A percentile compares a stretch with the other conserved stretches of the same genome.
phyloP scores from a whole-genome alignment of 768 basidiomycete genomes.

The Panaeolus cyanescens region DNA sequence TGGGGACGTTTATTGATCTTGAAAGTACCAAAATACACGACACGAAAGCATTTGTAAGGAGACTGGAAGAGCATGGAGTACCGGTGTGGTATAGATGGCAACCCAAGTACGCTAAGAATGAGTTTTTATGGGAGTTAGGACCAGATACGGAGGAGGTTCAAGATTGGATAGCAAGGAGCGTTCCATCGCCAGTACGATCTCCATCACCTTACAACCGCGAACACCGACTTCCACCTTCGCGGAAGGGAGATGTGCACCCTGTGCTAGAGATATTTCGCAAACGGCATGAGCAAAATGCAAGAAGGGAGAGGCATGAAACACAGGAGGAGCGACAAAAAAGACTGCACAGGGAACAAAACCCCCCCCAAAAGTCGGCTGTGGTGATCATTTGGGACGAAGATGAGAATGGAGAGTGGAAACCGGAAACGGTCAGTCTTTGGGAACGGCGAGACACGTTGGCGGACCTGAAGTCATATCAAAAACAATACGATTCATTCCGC shows the following conservation, averaged over 20 bases:
- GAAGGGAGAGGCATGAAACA: background rate
- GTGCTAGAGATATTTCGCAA: background rate
- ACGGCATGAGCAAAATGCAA: background rate
- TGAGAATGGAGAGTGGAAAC: conserved; percentile 4
- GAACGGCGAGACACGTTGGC: conserved; percentile 4
- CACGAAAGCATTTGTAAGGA: too few relatives aligned
- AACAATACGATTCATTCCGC: conserved; percentile 5
- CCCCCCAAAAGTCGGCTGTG: background rate
- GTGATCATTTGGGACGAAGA: conserved; percentile 9
- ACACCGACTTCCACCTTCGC: too few relatives aligned
- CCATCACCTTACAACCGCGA: too few relatives aligned
- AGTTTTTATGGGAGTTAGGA: background rate
- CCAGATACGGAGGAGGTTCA: background rate
- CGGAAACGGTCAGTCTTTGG: background rate
- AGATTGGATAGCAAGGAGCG: background rate
- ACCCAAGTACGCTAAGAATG: too few relatives aligned
- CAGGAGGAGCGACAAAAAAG: background rate
- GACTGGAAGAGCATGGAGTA: too few relatives aligned
- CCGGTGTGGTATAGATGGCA: too few relatives aligned
- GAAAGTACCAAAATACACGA: too few relatives aligned
- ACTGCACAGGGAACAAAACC: conserved; percentile 2
- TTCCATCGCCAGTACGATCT: background rate
- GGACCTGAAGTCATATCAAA: conserved; percentile 2
- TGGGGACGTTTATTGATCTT: too few relatives aligned
- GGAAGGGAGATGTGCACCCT: background rate